Conservation (phyloP, 2,329 filamentous ascomycete genomes). For the Botrytis porri region DNA sequence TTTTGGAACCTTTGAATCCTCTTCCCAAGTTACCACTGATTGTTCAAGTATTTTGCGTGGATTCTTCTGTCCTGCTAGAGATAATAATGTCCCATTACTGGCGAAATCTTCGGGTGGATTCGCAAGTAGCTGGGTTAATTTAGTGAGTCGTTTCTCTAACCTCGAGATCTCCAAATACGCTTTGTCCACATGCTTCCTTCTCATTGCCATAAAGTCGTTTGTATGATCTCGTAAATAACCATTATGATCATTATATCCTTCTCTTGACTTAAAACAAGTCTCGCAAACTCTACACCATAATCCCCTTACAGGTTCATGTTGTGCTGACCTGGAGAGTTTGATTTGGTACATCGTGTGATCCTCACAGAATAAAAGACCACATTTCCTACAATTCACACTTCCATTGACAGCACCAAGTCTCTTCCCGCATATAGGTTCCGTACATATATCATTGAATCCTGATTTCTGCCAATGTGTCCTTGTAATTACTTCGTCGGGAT, state of each 20-base stretch:
- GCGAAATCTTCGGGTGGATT: constrained; percentile 67
- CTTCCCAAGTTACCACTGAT: constrained; percentile 91
- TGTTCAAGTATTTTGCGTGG: constrained; percentile 82
- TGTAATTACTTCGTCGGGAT: constrained; percentile 88
- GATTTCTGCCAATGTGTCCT: constrained; percentile 84
- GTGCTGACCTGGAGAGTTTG: constrained; percentile 86
- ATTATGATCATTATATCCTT: constrained; percentile 88
- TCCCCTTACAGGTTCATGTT: constrained; percentile 84
- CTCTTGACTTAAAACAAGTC: constrained; percentile 97
- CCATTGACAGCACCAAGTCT: constrained; percentile 75
- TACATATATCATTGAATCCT: constrained; percentile 72
- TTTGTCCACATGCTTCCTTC: constrained; percentile 77
- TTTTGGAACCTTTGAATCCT: constrained; percentile 73
- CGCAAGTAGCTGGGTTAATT: constrained; percentile 79
- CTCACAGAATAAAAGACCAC: constrained; percentile 91
- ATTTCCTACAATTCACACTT: constrained; percentile 89
- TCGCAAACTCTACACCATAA: constrained; percentile 96
- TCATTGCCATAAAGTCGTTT: constrained; percentile 63
- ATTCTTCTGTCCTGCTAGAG: constrained; percentile 66
- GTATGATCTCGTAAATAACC: constrained; percentile 72
- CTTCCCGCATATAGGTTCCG: constrained; percentile 82
- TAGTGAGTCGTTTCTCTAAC: constrained; percentile 87
- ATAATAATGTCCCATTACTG: constrained; percentile 50
- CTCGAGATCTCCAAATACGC: constrained; percentile 84
- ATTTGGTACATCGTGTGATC: constrained; percentile 99